phyloP scores from a whole-genome alignment of 768 basidiomycete species.

The Suillus subluteus region DNA sequence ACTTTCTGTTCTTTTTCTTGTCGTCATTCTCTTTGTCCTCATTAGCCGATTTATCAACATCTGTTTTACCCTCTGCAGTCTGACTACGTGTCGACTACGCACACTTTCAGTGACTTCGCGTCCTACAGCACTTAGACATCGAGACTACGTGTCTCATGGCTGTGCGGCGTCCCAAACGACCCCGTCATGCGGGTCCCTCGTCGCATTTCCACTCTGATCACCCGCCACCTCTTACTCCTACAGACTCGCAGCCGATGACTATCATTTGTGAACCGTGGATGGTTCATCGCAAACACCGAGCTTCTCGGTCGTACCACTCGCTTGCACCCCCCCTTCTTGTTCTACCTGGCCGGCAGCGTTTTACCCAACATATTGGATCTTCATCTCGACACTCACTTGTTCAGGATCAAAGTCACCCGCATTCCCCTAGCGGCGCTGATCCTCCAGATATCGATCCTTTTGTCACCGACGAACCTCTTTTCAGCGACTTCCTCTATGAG shows the following conservation, averaged over 20 bases:
- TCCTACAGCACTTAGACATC: no score
- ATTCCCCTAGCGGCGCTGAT: not conserved
- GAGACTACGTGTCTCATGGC: no score
- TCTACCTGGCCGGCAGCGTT: slow-evolving; percentile 9
- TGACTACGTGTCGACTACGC: no score
- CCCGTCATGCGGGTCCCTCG: no score
- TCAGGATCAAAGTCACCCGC: not conserved
- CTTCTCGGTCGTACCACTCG: not conserved
- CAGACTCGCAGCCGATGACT: not conserved
- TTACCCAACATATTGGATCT: not conserved
- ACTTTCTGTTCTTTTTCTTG: no score
- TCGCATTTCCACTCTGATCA: no score
- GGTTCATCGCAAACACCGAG: not conserved
- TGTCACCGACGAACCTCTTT: not conserved
- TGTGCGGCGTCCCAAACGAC: no score
- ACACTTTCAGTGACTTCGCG: no score
- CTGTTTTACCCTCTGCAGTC: no score
- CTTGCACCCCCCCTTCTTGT: not conserved
- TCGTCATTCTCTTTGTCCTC: no score
- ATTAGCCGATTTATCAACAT: no score
- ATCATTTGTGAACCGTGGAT: not conserved
- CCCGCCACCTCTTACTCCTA: not conserved
- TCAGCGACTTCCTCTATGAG: not conserved
- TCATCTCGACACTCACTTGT: not conserved
- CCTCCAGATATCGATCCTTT: not conserved